Evolutionary conservation across 2,329 filamentous ascomycete genomes (phyloP), one percentile per base, ranked within the genome.

Genomic region (Knufia fluminis): DNA sequence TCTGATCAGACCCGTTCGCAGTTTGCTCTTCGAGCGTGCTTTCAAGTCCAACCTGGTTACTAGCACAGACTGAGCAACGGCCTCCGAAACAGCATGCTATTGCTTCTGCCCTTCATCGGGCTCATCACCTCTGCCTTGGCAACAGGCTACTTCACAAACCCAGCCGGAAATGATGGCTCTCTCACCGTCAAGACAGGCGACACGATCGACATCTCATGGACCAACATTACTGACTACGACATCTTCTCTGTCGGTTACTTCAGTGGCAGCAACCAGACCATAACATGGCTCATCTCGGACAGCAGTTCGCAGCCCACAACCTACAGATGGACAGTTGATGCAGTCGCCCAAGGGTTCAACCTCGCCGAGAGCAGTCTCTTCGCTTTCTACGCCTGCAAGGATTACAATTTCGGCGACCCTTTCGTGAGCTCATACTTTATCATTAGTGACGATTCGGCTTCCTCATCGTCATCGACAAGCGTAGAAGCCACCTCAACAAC

Each of bases 171-270:
- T 7, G 31, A 46, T 14, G 44, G 44, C 17, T 20, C 44, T 16
- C 14, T 46, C 10, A 38, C 31, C 14, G 28, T 46, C 28, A 23
- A 28, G 22, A 22, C 31, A 17, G 44, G 44, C 23, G 20, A 38
- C 31, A 36, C 31, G 4, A 46, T 46, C 44, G 31, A 46, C 44
- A 23, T 46, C n/a, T 46, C 44, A 9, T 46, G 44, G 44, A 46
- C 44, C 2, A 46, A 46, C 22, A 38, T 23, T 8, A 36, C 44
- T 3, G 44, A 46, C 32, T 46, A 46, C 22, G n/a, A 38, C 32
- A 46, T 46, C 19, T 32, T 46, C 28, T 36, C 31, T 38, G 31
- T 46, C 2, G 44, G 44, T 17, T 46, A 46, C 31, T 38, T 20
- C 32, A 36, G 31, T 14, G n/a, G 24, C 31, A 20, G 31, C n/a